A percentile compares a stretch with the other conserved stretches of the same genome.
phyloP scores from a whole-genome alignment of 2,329 filamentous ascomycete genomes.

The Fusarium sp. region DNA sequence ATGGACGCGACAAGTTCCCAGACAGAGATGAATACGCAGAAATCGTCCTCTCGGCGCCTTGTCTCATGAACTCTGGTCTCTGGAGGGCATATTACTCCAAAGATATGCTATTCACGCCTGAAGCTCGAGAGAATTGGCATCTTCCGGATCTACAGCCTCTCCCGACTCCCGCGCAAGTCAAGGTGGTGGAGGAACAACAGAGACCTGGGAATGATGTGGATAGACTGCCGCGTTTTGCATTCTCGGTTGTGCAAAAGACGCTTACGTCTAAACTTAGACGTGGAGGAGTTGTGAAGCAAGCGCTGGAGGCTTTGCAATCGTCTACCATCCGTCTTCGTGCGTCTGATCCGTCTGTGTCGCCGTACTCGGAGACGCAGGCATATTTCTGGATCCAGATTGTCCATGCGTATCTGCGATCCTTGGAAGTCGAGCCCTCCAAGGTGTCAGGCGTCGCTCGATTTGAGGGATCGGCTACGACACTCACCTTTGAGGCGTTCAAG shows the following conservation, averaged over 20 bases:
- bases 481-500: slow-evolving; percentile 37
- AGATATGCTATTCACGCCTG: slow-evolving; percentile 43
- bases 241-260: slow-evolving; percentile 43
- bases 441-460: background rate
- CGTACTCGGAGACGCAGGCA: slow-evolving; percentile 47
- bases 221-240: slow-evolving; percentile 43
- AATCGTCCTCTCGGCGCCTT: slow-evolving; percentile 38
- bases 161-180: slow-evolving; percentile 24
- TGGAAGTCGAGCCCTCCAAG: slow-evolving; percentile 8
- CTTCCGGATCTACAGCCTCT: slow-evolving; percentile 46
- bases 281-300: slow-evolving; percentile 42
- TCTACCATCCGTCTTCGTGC: slow-evolving; percentile 40
- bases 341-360: slow-evolving; percentile 16
- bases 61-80: slow-evolving; percentile 44
- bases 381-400: slow-evolving; percentile 47
- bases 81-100: slow-evolving; percentile 49
- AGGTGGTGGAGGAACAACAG: background rate
- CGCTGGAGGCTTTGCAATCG: slow-evolving; percentile 35
- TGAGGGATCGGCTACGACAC: background rate
- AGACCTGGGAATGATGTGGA: slow-evolving; percentile 15
- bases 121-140: slow-evolving; percentile 43
- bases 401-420: slow-evolving; percentile 31
- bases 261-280: slow-evolving; percentile 30
- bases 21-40: slow-evolving; percentile 33
- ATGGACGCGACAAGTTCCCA: slow-evolving; percentile 18